Conservation (phyloP, 139 green algal species). For the Chlorella sp. region DNA sequence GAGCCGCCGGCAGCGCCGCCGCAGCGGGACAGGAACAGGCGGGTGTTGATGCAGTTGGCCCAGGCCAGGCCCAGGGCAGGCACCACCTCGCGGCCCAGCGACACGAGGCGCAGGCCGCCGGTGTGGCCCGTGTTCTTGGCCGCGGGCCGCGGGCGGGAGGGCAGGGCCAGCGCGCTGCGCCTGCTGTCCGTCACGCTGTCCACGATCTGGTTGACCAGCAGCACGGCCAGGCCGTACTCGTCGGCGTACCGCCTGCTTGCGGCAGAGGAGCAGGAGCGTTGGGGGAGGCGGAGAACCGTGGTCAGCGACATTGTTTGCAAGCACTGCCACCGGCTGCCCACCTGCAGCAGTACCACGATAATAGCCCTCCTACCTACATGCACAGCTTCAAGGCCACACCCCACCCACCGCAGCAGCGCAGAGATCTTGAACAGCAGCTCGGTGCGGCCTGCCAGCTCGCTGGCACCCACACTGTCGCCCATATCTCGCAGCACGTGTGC, state of each 20-base stretch:
- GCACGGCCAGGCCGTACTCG: constrained; percentile 59
- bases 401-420: constrained; percentile 50
- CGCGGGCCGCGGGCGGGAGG: background rate
- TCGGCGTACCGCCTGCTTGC: constrained; percentile 46
- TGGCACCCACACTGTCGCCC: constrained; percentile 3
- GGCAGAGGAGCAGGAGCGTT: background rate
- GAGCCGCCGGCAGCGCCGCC: background rate
- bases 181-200: constrained; percentile 47
- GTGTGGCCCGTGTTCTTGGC: constrained; percentile 30
- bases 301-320: too few relatives aligned
- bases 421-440: constrained; percentile 67
- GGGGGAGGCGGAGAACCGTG: background rate
- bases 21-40: constrained; percentile 67
- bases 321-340: background rate
- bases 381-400: background rate
- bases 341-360: too few relatives aligned
- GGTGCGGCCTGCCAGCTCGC: constrained; percentile 53
- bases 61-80: constrained; percentile 79
- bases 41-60: constrained; percentile 76
- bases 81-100: constrained; percentile 61
- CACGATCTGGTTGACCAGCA: constrained; percentile 76
- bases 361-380: background rate
- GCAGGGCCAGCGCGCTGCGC: background rate
- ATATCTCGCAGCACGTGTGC: constrained; percentile 71
- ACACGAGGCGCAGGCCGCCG: constrained; percentile 47